phyloP scores from a whole-genome alignment of 306 rosid genomes.

The Vigna reflexopilosa region DNA sequence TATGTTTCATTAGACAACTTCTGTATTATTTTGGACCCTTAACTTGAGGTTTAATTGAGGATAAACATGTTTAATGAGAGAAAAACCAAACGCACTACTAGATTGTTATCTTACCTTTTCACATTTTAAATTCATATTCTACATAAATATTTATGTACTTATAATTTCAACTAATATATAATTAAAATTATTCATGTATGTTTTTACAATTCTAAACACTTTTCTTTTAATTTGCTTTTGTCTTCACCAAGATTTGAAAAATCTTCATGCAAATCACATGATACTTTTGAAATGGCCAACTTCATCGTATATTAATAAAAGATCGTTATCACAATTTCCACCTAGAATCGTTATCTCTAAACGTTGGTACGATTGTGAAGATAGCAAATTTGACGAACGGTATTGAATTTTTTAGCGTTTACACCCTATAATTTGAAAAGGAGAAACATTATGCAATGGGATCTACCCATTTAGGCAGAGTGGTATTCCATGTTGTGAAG shows the following conservation, averaged over 20 bases:
- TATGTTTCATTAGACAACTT: no score
- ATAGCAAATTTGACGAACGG: neutral
- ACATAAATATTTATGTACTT: neutral
- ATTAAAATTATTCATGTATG: neutral
- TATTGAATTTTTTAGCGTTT: constrained; percentile 22
- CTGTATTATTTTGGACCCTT: no score
- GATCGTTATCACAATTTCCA: neutral
- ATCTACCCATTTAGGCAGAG: constrained; percentile 17
- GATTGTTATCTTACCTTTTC: neutral
- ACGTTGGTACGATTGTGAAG: constrained; percentile 16
- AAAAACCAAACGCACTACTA: no score
- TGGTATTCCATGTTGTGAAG: constrained; percentile 25
- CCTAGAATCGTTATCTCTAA: constrained; percentile 41
- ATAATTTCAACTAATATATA: neutral
- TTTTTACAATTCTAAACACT: neutral
- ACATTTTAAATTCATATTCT: neutral
- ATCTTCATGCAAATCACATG: neutral
- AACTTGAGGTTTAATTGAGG: no score
- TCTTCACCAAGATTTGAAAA: neutral
- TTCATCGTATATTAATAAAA: neutral
- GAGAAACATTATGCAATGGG: constrained; percentile 1
- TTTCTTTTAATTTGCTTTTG: neutral
- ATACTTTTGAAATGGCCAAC: neutral
- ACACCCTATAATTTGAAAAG: constrained; percentile 27
- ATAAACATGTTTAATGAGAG: no score